phyloP scores from a whole-genome alignment of 331 rosid species.

The Phaseolus coccineus region DNA sequence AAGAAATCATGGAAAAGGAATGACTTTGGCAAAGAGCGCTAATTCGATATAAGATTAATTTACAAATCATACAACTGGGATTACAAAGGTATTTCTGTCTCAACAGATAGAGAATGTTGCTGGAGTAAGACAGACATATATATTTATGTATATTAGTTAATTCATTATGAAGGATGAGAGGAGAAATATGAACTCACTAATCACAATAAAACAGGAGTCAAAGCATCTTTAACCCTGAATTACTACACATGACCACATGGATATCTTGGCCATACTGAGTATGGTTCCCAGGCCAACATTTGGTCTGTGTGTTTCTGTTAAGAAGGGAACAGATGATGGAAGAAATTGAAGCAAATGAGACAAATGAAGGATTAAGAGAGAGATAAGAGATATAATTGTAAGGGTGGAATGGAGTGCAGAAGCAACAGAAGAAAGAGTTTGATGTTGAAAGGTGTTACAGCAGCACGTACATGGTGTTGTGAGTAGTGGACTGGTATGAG shows the following conservation, averaged over 20 bases:
- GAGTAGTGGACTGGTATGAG: neutral
- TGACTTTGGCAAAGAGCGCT: neutral
- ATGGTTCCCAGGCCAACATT: neutral
- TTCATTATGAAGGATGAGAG: neutral
- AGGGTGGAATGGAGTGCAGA: no score
- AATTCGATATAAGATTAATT: neutral
- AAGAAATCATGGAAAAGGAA: slow-evolving; percentile 8
- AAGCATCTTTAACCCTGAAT: neutral
- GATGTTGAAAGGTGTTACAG: no score
- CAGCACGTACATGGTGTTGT: no score
- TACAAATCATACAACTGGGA: neutral
- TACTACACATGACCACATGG: no score
- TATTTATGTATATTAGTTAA: no score
- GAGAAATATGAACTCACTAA: neutral
- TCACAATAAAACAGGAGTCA: neutral
- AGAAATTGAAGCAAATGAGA: neutral
- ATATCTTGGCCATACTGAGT: no score
- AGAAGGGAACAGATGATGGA: neutral
- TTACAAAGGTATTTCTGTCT: neutral
- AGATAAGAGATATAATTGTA: neutral
- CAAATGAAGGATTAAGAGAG: neutral
- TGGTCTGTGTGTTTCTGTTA: neutral
- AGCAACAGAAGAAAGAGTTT: no score
- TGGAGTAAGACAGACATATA: neutral
- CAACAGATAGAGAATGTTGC: neutral